A percentile compares a stretch with the other conserved stretches of the same genome.
phyloP scores from a whole-genome alignment of 352 stramenopile genomes.

The Pythium pyrilobum region DNA sequence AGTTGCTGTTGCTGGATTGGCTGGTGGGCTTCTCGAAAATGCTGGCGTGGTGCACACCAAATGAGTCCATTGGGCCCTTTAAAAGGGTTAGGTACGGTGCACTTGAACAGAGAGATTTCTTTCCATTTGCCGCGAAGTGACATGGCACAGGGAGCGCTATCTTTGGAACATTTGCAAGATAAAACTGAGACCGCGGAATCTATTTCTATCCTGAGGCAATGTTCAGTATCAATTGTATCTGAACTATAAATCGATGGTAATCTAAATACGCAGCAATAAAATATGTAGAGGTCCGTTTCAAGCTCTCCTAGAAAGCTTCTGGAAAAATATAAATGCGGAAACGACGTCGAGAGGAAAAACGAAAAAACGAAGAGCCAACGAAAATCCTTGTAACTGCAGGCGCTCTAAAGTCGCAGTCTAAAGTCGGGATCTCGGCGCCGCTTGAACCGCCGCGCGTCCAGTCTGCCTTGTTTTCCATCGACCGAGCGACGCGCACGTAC shows the following conservation, averaged over 20 bases:
- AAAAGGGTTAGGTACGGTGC: not conserved
- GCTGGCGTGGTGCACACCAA: conserved; percentile 19
- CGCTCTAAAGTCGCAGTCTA: not conserved
- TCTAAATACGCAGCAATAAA: not conserved
- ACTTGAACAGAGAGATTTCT: conserved; percentile 14
- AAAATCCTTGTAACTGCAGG: conserved; percentile 24
- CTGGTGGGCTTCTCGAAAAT: conserved; percentile 10
- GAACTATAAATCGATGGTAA: not conserved
- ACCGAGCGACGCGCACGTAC: not conserved
- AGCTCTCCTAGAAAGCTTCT: not conserved
- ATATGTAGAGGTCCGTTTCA: conserved; percentile 12
- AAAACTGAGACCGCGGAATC: not conserved
- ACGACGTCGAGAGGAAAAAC: conserved; percentile 21
- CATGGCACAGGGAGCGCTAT: conserved; percentile 7
- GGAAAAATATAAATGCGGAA: conserved; percentile 20
- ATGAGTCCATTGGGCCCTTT: not conserved
- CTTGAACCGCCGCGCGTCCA: not conserved
- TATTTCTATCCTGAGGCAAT: no score
- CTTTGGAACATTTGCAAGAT: conserved; percentile 16
- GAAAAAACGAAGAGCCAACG: conserved; percentile 19
- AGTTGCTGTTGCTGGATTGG: conserved; percentile 20
- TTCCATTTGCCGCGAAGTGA: conserved; percentile 21
- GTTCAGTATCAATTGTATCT: no score
- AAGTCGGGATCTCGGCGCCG: not conserved
- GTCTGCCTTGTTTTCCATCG: conserved; percentile 19